These are phyloP conservation scores for Gynochthodes officinalis DNA, from an alignment of 257 asterid species.

Conservation along the genomic window DNA sequence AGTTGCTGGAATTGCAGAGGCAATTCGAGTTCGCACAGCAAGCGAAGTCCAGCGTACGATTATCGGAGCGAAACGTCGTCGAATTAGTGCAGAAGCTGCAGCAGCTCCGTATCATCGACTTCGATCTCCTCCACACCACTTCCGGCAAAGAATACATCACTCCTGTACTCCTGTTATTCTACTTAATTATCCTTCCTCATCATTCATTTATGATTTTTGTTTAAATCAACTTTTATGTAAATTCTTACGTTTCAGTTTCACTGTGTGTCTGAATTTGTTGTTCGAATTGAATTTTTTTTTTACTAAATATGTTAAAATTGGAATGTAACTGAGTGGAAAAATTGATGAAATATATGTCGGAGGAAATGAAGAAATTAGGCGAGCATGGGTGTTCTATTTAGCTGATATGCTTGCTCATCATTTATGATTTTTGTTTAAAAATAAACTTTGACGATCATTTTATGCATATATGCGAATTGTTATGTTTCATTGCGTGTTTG, in stretches of 20 bases:
- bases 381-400: too few relatives aligned
- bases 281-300: too few relatives aligned
- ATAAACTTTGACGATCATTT: slow-evolving; percentile 1
- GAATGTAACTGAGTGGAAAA: too few relatives aligned
- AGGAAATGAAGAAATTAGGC: too few relatives aligned
- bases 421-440: background rate
- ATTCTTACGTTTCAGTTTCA: too few relatives aligned
- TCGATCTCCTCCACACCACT: slow-evolving; percentile 89
- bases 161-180: slow-evolving; percentile 38
- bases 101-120: slow-evolving; percentile 76
- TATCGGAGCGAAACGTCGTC: slow-evolving; percentile 94
- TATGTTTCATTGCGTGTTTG: background rate
- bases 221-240: too few relatives aligned
- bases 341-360: too few relatives aligned
- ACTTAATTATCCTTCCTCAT: background rate
- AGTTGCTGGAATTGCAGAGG: slow-evolving; percentile 80
- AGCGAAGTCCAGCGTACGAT: slow-evolving; percentile 86
- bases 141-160: slow-evolving; percentile 98
- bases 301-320: too few relatives aligned
- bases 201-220: background rate
- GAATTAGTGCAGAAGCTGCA: slow-evolving; percentile 94
- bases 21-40: slow-evolving; percentile 94
- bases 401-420: background rate
- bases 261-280: too few relatives aligned
- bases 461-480: background rate